Conservation (phyloP, 2,329 filamentous ascomycete species). For the Cadophora sp. region DNA sequence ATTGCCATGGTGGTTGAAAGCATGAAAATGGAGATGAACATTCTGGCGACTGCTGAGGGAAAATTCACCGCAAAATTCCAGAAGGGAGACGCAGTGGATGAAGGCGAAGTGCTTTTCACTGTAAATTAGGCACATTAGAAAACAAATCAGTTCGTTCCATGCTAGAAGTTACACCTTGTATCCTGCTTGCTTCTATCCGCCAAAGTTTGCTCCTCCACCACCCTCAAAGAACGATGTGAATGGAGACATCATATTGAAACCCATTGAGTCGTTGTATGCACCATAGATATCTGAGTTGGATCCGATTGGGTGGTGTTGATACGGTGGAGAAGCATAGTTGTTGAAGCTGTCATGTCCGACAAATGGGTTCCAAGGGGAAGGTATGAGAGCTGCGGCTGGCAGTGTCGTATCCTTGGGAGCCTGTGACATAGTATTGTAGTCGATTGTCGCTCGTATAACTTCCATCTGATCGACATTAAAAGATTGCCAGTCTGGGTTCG, state of each 20-base stretch:
- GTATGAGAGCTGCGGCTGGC: background rate
- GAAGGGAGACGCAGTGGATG: conserved; percentile 45
- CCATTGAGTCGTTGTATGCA: background rate
- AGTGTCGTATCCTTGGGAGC: background rate
- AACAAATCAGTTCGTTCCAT: background rate
- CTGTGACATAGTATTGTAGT: background rate
- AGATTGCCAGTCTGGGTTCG: background rate
- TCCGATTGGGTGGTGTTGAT: background rate
- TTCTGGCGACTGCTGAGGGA: conserved; percentile 38
- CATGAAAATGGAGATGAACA: conserved; percentile 47
- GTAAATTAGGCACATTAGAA: background rate
- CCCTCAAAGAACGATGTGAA: background rate
- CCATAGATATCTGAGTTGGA: background rate
- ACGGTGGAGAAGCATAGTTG: background rate
- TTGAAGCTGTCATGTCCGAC: background rate
- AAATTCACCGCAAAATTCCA: conserved; percentile 42
- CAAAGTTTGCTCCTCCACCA: background rate
- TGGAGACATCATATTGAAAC: background rate
- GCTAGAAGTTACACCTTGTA: background rate
- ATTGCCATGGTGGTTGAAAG: conserved; percentile 48
- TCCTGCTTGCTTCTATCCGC: background rate
- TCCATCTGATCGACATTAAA: background rate
- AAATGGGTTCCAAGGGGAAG: background rate
- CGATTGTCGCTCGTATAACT: background rate
- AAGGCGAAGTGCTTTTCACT: conserved; percentile 35